Evolutionary conservation across 2,329 filamentous ascomycete genomes (phyloP).

Genomic region (Cordyceps pruinosa): DNA sequence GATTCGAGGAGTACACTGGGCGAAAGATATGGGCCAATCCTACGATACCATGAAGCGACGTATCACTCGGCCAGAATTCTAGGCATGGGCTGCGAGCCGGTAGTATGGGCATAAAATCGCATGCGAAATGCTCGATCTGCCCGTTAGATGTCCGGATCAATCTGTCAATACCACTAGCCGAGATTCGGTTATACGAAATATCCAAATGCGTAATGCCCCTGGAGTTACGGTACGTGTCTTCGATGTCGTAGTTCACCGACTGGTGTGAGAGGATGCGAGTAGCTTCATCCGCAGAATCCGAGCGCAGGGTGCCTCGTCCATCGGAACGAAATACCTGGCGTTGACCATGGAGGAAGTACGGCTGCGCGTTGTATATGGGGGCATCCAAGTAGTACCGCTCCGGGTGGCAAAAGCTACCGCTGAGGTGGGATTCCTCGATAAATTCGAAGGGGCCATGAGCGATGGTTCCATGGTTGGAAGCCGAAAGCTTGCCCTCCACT

Average conservation of each 20-base stretch:
- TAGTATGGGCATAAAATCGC: constrained; percentile 35
- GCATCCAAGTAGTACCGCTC: constrained; percentile 43
- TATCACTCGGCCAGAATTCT: constrained; percentile 22
- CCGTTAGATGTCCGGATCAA: constrained; percentile 38
- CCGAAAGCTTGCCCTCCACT: constrained; percentile 39
- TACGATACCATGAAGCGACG: constrained; percentile 36
- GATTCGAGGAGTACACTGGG: constrained; percentile 45
- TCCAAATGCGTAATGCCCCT: constrained; percentile 46
- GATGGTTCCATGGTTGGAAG: constrained; percentile 22
- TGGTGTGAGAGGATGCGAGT: constrained; percentile 20
- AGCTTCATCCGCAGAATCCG: constrained; percentile 24
- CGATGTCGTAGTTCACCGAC: constrained; percentile 16
- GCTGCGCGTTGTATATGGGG: constrained; percentile 31
- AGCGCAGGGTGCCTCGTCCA: constrained; percentile 18
- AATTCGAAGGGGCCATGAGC: constrained; percentile 36
- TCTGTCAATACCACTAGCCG: constrained; percentile 34
- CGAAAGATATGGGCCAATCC: constrained; percentile 42
- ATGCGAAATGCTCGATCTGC: constrained; percentile 46
- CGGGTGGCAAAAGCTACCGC: constrained; percentile 37
- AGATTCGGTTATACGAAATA: constrained; percentile 44
- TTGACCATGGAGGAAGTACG: constrained; percentile 17
- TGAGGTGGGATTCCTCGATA: constrained; percentile 42
- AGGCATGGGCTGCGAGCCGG: constrained; percentile 11
- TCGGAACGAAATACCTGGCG: constrained; percentile 27
- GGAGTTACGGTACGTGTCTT: constrained; percentile 17